A percentile compares a stretch with the other conserved stretches of the same genome.
phyloP scores from a whole-genome alignment of 805 yeast species.

The Schizosaccharomyces pombe region ASM294v3 CU329670.1:4765001-4765500 shows the following conservation, averaged over 20 bases:
- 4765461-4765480: slow-evolving; percentile 52
- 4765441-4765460: slow-evolving; percentile 89
- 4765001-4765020: slow-evolving; percentile 95
- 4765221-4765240: slow-evolving; percentile 90
- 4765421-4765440: slow-evolving; percentile 87
- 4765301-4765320: slow-evolving; percentile 83
- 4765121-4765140: slow-evolving; percentile 73
- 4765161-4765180: slow-evolving; percentile 71
- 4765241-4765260: slow-evolving; percentile 77
- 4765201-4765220: slow-evolving; percentile 62
- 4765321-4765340: slow-evolving; percentile 79
- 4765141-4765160: slow-evolving; percentile 44
- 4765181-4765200: slow-evolving; percentile 63
- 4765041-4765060: slow-evolving; percentile 86
- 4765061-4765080: slow-evolving; percentile 77
- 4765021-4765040: slow-evolving; percentile 95
- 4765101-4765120: slow-evolving; percentile 57
- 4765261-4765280: slow-evolving; percentile 78
- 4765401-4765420: slow-evolving; percentile 14
- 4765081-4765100: slow-evolving; percentile 39
- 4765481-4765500: slow-evolving; percentile 10
- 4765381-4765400: slow-evolving; percentile 4
- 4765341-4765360: slow-evolving; percentile 25
- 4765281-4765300: slow-evolving; percentile 84
- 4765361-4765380: slow-evolving; percentile 12